Percentiles rank a stretch among this genome's conserved stretches.
Evolutionary conservation across 371 early-diverging fungal genomes (phyloP).

Genomic region (Umbelopsis sp.): DNA sequence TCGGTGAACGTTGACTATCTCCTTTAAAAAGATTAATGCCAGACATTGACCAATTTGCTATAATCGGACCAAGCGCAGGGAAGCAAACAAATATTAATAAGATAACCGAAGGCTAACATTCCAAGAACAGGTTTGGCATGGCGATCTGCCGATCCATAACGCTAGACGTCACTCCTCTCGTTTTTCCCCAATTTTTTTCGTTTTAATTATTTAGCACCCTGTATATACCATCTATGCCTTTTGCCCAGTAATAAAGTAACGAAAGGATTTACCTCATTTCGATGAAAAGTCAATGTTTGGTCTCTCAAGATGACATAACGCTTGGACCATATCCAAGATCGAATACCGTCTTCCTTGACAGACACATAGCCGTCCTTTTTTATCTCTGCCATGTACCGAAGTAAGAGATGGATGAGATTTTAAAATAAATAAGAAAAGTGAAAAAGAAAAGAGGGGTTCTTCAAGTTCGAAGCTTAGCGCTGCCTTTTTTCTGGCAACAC

Average conservation of each 20-base stretch:
- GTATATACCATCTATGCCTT: neutral
- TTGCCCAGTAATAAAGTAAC: neutral
- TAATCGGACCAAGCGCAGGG: neutral
- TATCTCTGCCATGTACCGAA: constrained; percentile 38
- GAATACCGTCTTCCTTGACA: constrained; percentile 79
- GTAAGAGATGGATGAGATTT: neutral
- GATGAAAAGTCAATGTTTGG: constrained; percentile 81
- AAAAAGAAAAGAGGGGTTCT: constrained; percentile 8
- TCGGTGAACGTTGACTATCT: constrained; percentile 84
- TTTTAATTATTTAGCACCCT: neutral
- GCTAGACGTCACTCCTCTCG: neutral
- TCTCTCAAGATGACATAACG: constrained; percentile 81
- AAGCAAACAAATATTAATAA: neutral
- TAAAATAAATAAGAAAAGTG: neutral
- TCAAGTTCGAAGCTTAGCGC: neutral
- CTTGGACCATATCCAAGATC: constrained; percentile 85
- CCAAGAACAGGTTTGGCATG: neutral
- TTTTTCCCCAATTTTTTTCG: neutral
- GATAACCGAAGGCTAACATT: neutral
- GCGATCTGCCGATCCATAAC: constrained; percentile 14
- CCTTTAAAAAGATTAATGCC: constrained; percentile 88
- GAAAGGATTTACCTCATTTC: constrained; percentile 69
- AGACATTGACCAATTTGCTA: constrained; percentile 61
- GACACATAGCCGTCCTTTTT: constrained; percentile 68
- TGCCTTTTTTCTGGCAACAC: neutral